These are phyloP conservation scores for Hygrophila difformis DNA, from an alignment of 257 asterid genomes.

Conservation along the genomic window DNA sequence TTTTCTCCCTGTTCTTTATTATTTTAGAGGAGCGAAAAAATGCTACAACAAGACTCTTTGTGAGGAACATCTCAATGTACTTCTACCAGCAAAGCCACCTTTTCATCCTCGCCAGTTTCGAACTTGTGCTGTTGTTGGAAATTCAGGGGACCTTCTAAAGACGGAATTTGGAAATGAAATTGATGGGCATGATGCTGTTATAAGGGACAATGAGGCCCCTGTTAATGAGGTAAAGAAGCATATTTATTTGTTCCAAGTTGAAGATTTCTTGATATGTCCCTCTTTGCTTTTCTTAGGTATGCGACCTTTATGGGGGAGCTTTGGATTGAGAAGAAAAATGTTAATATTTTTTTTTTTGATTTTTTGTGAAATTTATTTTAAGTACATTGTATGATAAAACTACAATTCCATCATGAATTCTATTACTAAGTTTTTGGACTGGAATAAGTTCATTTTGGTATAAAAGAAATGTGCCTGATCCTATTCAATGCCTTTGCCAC, in stretches of 20 bases:
- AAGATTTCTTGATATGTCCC: not conserved
- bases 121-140: constrained; percentile 97
- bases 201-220: constrained; percentile 98
- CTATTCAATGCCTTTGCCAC: constrained; percentile 2
- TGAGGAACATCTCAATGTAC: constrained; percentile 76
- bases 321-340: constrained; percentile 2
- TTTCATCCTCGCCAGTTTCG: constrained; percentile 91
- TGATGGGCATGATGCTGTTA: constrained; percentile 90
- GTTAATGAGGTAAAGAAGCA: constrained; percentile 84
- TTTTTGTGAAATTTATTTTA: not conserved
- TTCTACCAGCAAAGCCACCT: constrained; percentile 91
- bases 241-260: no score
- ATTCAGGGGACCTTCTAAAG: constrained; percentile 96
- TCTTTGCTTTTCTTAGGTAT: no score
- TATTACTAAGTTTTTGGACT: not conserved
- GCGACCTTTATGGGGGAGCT: not conserved
- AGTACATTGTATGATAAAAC: not conserved
- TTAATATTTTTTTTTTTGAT: not conserved
- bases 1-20: constrained; percentile 8
- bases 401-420: not conserved
- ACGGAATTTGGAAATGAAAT: constrained; percentile 90
- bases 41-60: constrained; percentile 86
- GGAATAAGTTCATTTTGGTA: not conserved
- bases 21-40: constrained; percentile 70
- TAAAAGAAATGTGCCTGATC: constrained; percentile 7